Conservation (phyloP, 495 filamentous ascomycete genomes). For the Viridothelium virens region DNA sequence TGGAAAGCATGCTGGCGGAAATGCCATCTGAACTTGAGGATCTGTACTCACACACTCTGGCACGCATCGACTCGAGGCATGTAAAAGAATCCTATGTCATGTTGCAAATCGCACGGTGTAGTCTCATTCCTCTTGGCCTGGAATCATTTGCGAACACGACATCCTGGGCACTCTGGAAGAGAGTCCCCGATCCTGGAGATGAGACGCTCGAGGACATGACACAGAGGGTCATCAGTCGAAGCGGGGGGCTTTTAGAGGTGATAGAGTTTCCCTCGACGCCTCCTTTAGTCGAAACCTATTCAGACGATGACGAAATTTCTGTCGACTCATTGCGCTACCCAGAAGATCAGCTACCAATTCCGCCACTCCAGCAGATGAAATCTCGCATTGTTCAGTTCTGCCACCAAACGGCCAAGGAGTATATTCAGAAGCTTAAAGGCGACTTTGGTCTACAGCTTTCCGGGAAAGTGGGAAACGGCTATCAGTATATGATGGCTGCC, state of each 20-base stretch:
- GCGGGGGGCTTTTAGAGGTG: not conserved
- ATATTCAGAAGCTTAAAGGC: not conserved
- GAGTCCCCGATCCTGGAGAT: not conserved
- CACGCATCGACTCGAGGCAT: not conserved
- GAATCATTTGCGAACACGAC: not conserved
- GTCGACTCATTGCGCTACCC: not conserved
- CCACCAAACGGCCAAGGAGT: not conserved
- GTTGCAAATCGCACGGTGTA: not conserved
- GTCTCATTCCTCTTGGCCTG: not conserved
- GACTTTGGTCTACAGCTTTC: not conserved
- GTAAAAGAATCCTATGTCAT: not conserved
- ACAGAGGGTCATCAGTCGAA: not conserved
- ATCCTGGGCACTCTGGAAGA: not conserved
- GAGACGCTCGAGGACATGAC: not conserved
- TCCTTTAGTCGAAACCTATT: not conserved
- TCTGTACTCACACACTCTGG: not conserved
- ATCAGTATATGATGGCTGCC: not conserved
- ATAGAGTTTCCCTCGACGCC: not conserved
- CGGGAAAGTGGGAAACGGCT: not conserved
- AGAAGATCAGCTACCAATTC: not conserved
- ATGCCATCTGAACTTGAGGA: not conserved
- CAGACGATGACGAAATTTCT: not conserved
- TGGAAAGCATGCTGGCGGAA: not conserved
- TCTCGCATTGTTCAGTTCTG: conserved; percentile 1
- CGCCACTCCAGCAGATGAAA: not conserved